Evolutionary conservation across 169 alveolate genomes (phyloP), one percentile per base, ranked within the genome.

Genomic region (Eimeria acervulina): DNA sequence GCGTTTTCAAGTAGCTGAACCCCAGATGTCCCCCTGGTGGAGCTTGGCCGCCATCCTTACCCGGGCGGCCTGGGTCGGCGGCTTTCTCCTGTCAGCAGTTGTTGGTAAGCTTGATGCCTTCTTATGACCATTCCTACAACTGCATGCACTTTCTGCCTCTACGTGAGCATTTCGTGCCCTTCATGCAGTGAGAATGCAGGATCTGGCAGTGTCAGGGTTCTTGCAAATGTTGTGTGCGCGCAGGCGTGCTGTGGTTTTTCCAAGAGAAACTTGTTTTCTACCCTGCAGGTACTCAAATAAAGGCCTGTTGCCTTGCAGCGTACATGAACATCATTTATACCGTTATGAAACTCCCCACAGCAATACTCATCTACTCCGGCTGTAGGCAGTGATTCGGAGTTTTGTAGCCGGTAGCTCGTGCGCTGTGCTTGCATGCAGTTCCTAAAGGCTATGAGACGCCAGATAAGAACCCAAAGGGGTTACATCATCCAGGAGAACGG

Each of bases 21-120:
- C 74, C 40, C 91, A 44, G 91, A 83, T 83, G 91, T 83, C 91
- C 91, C 19, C 66, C 89, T 83, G 91, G 91, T 83, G 91, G 91
- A 83, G 91, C 72, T 74, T 83, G 91, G 91, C 91, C 72, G 68
- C 91, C 91, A 83, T 83, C 74, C 91, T 83, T 21, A 72, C 95
- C 63, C 95, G 95, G 47, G 90, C 90, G 89, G 84, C 95, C 52
- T 90, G 95, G 95, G 95, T 90, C 59, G 95, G 95, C 59, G 95
- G 95, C 59, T 80, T 90, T 13, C 47, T 90, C 31, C 81, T 90
- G 33, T 51, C 76, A 10, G 78, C 59, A 33, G 76, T 90, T 68
- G 91, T 83, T 83, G 91, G 91, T 83, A 33, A 83, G 91, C 33
- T 47, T 76, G 21, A 26, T 26, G 15, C 26, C n/a, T 23, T 3